These are phyloP conservation scores for Aphanomyces astaci DNA, from an alignment of 352 stramenopile species.

Conservation along the genomic window DNA sequence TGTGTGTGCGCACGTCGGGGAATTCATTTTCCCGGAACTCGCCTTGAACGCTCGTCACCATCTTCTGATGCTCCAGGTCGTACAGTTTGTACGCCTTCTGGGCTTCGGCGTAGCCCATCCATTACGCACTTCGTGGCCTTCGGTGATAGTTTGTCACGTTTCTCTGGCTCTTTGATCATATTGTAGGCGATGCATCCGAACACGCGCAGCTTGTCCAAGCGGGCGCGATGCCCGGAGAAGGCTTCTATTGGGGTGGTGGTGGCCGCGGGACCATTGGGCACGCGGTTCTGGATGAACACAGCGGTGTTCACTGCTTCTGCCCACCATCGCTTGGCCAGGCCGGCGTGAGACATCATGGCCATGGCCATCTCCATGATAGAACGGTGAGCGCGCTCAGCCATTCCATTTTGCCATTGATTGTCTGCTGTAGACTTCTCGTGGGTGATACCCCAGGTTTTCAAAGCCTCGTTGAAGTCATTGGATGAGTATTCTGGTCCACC, in stretches of 20 bases:
- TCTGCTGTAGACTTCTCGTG: conserved; percentile 28
- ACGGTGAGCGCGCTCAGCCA: conserved; percentile 31
- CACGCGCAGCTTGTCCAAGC: conserved; percentile 25
- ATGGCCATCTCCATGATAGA: conserved; percentile 28
- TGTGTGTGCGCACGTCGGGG: background rate
- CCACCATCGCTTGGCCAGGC: conserved; percentile 27
- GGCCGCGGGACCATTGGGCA: background rate
- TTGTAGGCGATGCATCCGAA: conserved; percentile 31
- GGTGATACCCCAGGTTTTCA: conserved; percentile 23
- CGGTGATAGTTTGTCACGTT: conserved; percentile 26
- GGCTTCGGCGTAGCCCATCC: conserved; percentile 24
- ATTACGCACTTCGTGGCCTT: conserved; percentile 30
- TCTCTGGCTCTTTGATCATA: conserved; percentile 20
- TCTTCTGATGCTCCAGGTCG: conserved; percentile 18
- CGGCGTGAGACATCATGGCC: conserved; percentile 29
- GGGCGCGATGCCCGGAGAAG: conserved; percentile 20
- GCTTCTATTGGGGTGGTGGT: conserved; percentile 26
- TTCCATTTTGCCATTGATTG: conserved; percentile 32
- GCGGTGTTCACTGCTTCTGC: conserved; percentile 29
- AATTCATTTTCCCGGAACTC: conserved; percentile 8
- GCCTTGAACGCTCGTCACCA: conserved; percentile 3
- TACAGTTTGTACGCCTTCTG: conserved; percentile 24
- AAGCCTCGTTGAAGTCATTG: conserved; percentile 20
- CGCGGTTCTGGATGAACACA: conserved; percentile 26
- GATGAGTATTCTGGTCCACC: conserved; percentile 29